Evolutionary conservation across 495 filamentous ascomycete genomes (phyloP), one percentile per base, ranked within the genome.

Genomic region (Penicillium odoratum): DNA sequence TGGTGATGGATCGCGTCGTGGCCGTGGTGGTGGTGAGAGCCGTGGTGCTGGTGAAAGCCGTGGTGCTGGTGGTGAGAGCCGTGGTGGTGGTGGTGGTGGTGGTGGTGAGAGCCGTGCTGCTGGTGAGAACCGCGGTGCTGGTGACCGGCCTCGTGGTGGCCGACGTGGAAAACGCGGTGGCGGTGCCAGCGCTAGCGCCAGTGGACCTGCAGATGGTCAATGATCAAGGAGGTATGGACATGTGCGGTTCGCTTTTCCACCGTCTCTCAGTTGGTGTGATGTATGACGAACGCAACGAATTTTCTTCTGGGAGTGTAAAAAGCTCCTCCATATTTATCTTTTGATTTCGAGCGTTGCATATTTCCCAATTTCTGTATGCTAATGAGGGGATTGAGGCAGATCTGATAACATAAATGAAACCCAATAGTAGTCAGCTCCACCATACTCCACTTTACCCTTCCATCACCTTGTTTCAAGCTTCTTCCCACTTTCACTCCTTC

Each of bases 231-330:
- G 29, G 21, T 21, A 21, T 51, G 30, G 18, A 50, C 29, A 50
- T 45, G 40, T 63, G 46, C 53, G 42, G 54, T 56, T 40, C 53
- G 49, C 34, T 31, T 56, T 53, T 30, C 55, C 42, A 40, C 48
- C 30, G 48, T 53, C 44, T 56, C 62, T 64, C 55, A 71, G 62
- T 1, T 67, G 69, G 69, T 69, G 68, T 73, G 65, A 76, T 68
- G 72, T 73, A 70, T 75, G 63, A 78, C 69, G 75, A 78, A 72
- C 69, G 71, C 70, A 70, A 77, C 71, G 75, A 75, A 74, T 74
- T 71, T 73, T 69, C 62, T 72, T 66, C 61, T 64, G 38, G 59
- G 45, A 63, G 63, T 55, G 58, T 13, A 53, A 64, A 69, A 72
- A 71, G 63, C 58, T 64, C 65, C 57, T 60, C 49, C 70, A 51